These are phyloP conservation scores for Capsaspora owczarzaki DNA, from an alignment of 78 protist species.

Conservation along the genomic window DNA sequence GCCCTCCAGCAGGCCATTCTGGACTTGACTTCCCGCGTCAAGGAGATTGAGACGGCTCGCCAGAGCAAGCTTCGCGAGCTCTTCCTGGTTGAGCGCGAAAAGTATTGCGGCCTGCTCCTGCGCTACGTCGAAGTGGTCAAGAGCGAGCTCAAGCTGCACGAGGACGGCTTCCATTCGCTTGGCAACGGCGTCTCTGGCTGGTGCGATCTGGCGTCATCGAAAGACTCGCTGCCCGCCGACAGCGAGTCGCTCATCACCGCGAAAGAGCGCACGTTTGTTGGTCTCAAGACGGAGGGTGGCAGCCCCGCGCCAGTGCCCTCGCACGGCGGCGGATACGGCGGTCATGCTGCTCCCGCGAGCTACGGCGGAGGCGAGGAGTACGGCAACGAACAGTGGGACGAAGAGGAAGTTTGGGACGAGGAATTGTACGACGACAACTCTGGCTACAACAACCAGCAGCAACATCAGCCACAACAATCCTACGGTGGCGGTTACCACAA, in stretches of 20 bases:
- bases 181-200: not conserved
- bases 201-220: not conserved
- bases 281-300: not conserved
- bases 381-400: not conserved
- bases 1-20: not conserved
- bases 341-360: not conserved
- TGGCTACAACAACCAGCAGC: not conserved
- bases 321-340: not conserved
- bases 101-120: not conserved
- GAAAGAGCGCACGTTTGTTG: slow-evolving; percentile 1
- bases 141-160: not conserved
- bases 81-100: not conserved
- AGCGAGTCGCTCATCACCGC: not conserved
- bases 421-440: not conserved
- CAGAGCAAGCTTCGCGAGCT: not conserved
- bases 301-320: too few relatives aligned
- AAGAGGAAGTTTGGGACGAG: too few relatives aligned
- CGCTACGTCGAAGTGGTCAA: not conserved
- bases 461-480: not conserved
- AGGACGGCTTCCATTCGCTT: not conserved
- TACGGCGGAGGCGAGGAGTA: not conserved
- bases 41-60: not conserved
- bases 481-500: not conserved
- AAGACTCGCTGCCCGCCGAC: not conserved
- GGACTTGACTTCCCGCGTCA: not conserved